These are phyloP conservation scores for Microglena sp. DNA, from an alignment of 139 green algal genomes.

Conservation along the genomic window DNA sequence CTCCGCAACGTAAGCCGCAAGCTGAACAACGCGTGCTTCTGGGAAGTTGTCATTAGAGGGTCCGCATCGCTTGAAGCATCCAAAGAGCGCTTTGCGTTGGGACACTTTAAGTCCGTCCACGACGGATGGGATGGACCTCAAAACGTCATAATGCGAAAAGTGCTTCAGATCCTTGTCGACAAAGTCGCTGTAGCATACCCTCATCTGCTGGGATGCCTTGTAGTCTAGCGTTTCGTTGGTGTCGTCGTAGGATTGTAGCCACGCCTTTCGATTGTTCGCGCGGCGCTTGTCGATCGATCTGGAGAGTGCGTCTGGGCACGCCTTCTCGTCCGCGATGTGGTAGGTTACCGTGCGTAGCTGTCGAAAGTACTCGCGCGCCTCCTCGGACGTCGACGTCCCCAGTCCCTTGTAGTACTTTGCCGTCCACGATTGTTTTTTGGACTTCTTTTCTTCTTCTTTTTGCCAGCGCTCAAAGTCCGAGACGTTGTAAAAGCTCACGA, in stretches of 20 bases:
- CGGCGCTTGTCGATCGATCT: conserved; percentile 17
- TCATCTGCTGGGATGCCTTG: background rate
- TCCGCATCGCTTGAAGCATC: background rate
- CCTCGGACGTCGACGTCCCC: conserved; percentile 8
- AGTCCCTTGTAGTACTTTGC: conserved; percentile 31
- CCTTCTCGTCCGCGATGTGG: background rate
- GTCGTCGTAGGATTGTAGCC: conserved; percentile 2
- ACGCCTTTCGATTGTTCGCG: conserved; percentile 11
- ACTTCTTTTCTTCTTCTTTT: background rate
- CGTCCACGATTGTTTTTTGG: conserved; percentile 6
- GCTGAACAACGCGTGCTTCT: conserved; percentile 16
- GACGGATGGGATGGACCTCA: conserved; percentile 5
- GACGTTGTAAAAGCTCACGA: conserved; percentile 12
- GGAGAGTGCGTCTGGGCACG: background rate
- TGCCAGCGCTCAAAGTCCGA: conserved; percentile 14
- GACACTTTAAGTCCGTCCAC: conserved; percentile 19
- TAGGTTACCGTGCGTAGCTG: conserved; percentile 2
- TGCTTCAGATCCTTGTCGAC: conserved; percentile 21
- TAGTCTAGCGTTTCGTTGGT: background rate
- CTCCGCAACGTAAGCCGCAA: conserved; percentile 11
- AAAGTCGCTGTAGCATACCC: conserved; percentile 5
- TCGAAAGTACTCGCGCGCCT: conserved; percentile 15
- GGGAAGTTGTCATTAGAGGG: too few species aligned
- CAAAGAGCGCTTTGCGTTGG: conserved; percentile 13
- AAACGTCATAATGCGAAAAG: conserved; percentile 11